Conservation (phyloP, 176 grass and related monocot genomes). For the Eragrostis nindensis region DNA sequence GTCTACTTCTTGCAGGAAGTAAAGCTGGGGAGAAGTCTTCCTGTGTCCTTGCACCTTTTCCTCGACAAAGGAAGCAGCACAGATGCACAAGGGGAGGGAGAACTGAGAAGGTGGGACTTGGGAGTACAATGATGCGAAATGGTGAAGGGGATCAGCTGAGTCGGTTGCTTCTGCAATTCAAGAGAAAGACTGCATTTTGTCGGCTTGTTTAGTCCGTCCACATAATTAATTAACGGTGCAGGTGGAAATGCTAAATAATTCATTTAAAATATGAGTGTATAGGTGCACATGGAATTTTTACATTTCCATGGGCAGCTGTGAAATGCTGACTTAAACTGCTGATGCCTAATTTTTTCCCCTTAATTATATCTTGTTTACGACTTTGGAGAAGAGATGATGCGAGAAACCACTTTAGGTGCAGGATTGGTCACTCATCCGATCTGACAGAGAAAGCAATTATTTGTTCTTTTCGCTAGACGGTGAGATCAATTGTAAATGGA, state of each 20-base stretch:
- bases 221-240: neutral
- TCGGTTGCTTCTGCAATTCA: constrained; percentile 17
- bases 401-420: neutral
- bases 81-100: neutral
- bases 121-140: neutral
- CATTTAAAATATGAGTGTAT: neutral
- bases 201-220: neutral
- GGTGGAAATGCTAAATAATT: neutral
- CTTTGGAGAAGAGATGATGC: neutral
- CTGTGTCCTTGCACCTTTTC: neutral
- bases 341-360: too few species aligned
- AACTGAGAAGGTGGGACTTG: too few species aligned
- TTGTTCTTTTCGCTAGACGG: neutral
- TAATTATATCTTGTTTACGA: neutral
- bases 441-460: neutral
- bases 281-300: constrained; percentile 26
- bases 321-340: neutral
- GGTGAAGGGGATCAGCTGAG: neutral
- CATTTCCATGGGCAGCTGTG: neutral
- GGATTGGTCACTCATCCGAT: neutral
- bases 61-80: neutral
- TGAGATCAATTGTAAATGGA: neutral
- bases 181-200: constrained; percentile 33
- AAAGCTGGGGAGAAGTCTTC: constrained; percentile 2
- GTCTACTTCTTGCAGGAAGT: neutral